Evolutionary conservation across 2,329 filamentous ascomycete genomes (phyloP).

Genomic region (Venturia oleaginea): DNA sequence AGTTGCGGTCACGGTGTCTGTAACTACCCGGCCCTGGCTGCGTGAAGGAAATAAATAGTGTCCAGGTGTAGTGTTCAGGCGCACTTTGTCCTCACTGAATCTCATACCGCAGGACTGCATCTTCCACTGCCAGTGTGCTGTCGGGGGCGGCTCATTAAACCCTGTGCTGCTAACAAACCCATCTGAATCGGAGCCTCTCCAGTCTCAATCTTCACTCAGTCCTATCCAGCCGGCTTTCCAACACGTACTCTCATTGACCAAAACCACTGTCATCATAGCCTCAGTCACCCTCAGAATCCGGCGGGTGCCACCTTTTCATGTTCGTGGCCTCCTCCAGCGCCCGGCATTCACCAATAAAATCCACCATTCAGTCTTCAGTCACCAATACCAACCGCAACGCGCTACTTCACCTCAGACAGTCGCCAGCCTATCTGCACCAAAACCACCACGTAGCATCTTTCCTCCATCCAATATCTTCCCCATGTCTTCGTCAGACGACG

Average conservation of each 20-base stretch:
- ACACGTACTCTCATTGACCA: neutral
- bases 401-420: conserved; percentile 12
- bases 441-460: conserved; percentile 15
- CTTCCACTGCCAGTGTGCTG: neutral
- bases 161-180: neutral
- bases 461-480: conserved; percentile 20
- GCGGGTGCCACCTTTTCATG: conserved; percentile 10
- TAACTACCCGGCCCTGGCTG: neutral
- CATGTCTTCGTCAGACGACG: conserved; percentile 68
- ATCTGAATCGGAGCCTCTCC: too few species aligned
- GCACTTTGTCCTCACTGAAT: too few species aligned
- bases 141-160: neutral
- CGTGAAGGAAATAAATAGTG: too few species aligned
- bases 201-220: neutral
- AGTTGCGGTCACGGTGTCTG: too few species aligned
- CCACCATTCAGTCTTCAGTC: conserved; percentile 11
- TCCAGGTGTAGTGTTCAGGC: too few species aligned
- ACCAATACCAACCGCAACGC: conserved; percentile 14
- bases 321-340: neutral
- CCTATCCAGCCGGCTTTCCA: neutral
- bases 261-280: conserved; percentile 14
- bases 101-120: neutral
- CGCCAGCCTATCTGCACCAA: neutral
- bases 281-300: conserved; percentile 8
- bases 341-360: neutral